These are phyloP conservation scores for Amanita jacksonii DNA, from an alignment of 768 basidiomycete genomes.

Conservation along the genomic window DNA sequence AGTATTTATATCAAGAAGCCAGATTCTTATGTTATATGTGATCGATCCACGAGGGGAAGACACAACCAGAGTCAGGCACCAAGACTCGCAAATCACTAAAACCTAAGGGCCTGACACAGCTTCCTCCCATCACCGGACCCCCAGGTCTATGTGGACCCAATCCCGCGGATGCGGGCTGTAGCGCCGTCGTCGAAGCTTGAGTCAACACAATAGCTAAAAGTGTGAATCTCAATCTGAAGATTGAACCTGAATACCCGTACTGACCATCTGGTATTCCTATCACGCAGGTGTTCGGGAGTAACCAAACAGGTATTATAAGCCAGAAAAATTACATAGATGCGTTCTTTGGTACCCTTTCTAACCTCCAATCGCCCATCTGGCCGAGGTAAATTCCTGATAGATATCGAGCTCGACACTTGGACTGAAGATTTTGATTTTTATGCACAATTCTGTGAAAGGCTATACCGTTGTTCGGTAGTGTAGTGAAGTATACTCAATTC, in stretches of 20 bases:
- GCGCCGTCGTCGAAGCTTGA: constrained; percentile 8
- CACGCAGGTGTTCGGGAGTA: not conserved
- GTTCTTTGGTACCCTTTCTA: not conserved
- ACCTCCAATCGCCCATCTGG: not conserved
- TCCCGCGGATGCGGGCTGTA: constrained; percentile 11
- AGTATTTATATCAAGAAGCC: too few relatives aligned
- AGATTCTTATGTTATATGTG: too few relatives aligned
- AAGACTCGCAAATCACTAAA: too few relatives aligned
- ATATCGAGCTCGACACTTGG: too few relatives aligned
- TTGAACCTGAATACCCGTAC: not conserved
- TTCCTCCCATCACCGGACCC: constrained; percentile 9
- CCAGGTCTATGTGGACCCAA: constrained; percentile 10
- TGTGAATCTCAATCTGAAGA: not conserved
- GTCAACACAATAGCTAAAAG: constrained; percentile 10
- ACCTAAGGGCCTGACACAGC: too few relatives aligned
- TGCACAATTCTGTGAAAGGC: too few relatives aligned
- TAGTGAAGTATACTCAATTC: too few relatives aligned
- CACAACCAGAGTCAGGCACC: too few relatives aligned
- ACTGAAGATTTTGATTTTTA: too few relatives aligned
- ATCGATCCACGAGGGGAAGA: too few relatives aligned
- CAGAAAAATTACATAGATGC: not conserved
- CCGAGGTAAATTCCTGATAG: not conserved
- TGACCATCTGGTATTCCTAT: not conserved
- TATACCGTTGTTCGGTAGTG: too few relatives aligned
- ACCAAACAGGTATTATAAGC: not conserved